Evolutionary conservation across 768 basidiomycete species (phyloP), one percentile per base, ranked within the genome.

Genomic region (Cantharellus cinnabarinus): DNA sequence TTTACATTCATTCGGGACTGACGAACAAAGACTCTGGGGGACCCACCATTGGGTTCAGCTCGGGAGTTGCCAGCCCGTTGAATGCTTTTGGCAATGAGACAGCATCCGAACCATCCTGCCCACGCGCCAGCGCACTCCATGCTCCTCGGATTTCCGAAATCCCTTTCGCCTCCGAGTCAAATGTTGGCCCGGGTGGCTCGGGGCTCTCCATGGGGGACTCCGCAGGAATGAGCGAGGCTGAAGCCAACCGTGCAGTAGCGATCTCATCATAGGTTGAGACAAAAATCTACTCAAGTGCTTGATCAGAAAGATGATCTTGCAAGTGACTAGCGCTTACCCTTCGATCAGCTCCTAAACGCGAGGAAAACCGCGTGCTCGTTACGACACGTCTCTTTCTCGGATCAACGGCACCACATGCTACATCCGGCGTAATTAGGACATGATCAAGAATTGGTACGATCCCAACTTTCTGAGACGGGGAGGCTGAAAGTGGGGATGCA

Each of bases 321-420:
- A 20, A n/a, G 40, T 61, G 35, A 40, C 5, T 2, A 41, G 35
- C 14, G 71, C 83, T 60, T 60, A 89, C 89, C 73, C 84, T 76
- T 55, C 89, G 74, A 71, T 87, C 82, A 35, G 89, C 87, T 2
- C 89, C 90, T 3, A 77, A 72, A 59, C 90, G 74, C 34, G 85
- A 82, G 67, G 88, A 89, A 67, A 91, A 93, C 61, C 89, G 73
- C 15, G 89, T 94, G 4, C 86, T 85, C 58, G 87, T 89, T 10
- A 89, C 83, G 1, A 91, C 85, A 54, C 89, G 73, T 64, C 84
- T 74, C 75, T 90, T 88, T 68, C 76, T 73, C 15, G 86, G 80
- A 68, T 93, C 89, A 4, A 90, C 85, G 34, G 89, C 85, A 4
- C 89, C 89, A 42, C 89, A 79, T n/a, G 81, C 88, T 4, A 89